Conservation (phyloP, 2,329 filamentous ascomycete genomes). For the Mycogone perniciosa region DNA sequence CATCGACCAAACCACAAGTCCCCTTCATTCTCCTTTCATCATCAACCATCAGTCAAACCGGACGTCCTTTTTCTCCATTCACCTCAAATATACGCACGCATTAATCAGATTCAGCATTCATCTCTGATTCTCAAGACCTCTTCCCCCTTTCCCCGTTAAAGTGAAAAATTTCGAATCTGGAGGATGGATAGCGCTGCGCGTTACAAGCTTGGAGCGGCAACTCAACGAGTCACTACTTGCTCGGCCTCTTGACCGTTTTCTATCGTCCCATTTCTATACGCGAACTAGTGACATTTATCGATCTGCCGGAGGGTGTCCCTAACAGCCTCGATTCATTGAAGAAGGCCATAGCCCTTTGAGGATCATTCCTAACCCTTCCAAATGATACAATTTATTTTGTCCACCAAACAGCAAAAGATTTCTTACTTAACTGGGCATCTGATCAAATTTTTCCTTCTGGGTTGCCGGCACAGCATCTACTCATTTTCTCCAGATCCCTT, state of each 20-base stretch:
- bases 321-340: slow-evolving; percentile 14
- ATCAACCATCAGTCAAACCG: no score
- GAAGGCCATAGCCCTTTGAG: slow-evolving; percentile 28
- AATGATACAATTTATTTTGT: slow-evolving; percentile 30
- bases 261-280: slow-evolving; percentile 31
- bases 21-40: no score
- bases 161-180: no score
- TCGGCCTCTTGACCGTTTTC: slow-evolving; percentile 24
- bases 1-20: no score
- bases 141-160: no score
- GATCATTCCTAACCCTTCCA: slow-evolving; percentile 34
- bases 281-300: slow-evolving; percentile 19
- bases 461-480: not conserved
- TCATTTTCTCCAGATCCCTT: slow-evolving; percentile 2
- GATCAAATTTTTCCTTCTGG: slow-evolving; percentile 23
- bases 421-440: slow-evolving; percentile 26
- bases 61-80: no score
- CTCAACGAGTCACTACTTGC: slow-evolving; percentile 18
- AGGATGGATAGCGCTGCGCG: no score
- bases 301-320: not conserved
- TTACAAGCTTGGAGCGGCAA: slow-evolving; percentile 8
- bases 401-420: slow-evolving; percentile 40
- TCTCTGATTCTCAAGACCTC: no score
- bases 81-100: no score
- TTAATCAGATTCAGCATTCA: no score